These are phyloP conservation scores for Chamaecyparis obtusa DNA, from an alignment of 75 land plant species.

Conservation along the genomic window DNA sequence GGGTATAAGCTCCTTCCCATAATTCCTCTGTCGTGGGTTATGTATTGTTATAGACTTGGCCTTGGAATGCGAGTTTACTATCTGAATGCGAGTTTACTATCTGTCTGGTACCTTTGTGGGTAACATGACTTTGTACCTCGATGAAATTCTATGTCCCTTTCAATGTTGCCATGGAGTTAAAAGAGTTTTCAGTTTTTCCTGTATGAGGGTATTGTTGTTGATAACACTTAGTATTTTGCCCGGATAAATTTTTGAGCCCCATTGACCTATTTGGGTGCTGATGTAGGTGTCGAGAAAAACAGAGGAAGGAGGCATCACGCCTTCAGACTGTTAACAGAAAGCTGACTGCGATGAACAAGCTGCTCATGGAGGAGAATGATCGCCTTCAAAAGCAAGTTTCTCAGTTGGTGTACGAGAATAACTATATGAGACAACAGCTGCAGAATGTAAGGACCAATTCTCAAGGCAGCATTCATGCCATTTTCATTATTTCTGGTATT, in stretches of 20 bases:
- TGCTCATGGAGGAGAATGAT: conserved; percentile 86
- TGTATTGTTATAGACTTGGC: background rate
- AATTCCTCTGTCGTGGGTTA: background rate
- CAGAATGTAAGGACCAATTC: conserved; percentile 32
- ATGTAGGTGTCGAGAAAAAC: conserved; percentile 74
- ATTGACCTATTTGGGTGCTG: background rate
- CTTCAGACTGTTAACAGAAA: conserved; percentile 74
- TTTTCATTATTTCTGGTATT: background rate
- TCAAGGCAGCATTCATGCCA: background rate
- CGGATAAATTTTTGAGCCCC: background rate
- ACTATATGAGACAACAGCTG: conserved; percentile 66
- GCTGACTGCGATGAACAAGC: conserved; percentile 76
- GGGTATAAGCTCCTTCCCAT: background rate
- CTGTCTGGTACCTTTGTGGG: background rate
- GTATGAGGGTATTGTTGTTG: background rate
- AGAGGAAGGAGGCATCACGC: conserved; percentile 68
- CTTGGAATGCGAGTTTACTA: background rate
- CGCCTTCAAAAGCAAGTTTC: conserved; percentile 69
- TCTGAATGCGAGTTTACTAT: no score
- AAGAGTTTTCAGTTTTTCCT: background rate
- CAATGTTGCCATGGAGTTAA: background rate
- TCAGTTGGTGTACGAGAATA: conserved; percentile 70
- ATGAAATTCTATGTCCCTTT: background rate
- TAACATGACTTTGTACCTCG: background rate
- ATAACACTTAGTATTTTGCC: background rate